These are phyloP conservation scores for Cryphonectria nitschkei DNA, from an alignment of 2,329 filamentous ascomycete genomes.

Conservation along the genomic window DNA sequence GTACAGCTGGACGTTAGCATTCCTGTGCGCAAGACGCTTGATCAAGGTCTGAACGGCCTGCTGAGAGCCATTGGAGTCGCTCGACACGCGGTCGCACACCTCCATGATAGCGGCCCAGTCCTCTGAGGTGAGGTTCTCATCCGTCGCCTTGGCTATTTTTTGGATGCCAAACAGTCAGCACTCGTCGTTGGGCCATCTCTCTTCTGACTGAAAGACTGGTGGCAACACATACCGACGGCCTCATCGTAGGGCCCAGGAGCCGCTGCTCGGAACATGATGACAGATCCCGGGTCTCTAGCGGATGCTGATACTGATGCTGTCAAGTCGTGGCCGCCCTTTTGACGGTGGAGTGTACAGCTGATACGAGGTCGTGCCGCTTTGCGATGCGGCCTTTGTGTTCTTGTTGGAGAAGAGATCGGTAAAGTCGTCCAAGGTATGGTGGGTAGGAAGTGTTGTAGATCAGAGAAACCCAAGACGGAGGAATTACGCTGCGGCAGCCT, in stretches of 20 bases:
- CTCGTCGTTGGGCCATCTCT: background rate
- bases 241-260: conserved; percentile 63
- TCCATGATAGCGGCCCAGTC: conserved; percentile 69
- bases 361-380: background rate
- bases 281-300: conserved; percentile 30
- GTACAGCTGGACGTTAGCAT: conserved; percentile 95
- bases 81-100: conserved; percentile 62
- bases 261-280: conserved; percentile 62
- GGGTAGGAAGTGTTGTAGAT: background rate
- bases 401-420: background rate
- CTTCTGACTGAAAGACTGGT: background rate
- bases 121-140: conserved; percentile 93
- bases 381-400: background rate
- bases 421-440: background rate
- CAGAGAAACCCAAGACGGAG: background rate
- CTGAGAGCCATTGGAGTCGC: conserved; percentile 66
- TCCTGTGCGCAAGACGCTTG: conserved; percentile 87
- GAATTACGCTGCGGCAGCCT: conserved; percentile 7
- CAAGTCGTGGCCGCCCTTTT: background rate
- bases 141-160: conserved; percentile 73
- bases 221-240: conserved; percentile 56
- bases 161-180: conserved; percentile 27
- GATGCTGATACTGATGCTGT: conserved; percentile 3
- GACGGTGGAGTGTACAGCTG: background rate
- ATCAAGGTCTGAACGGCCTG: conserved; percentile 89